Percentiles rank a stretch among this genome's conserved stretches.
Evolutionary conservation across 1,284 basidiomycete species (phyloP).

Genomic region (Coniferiporia weirii): DNA sequence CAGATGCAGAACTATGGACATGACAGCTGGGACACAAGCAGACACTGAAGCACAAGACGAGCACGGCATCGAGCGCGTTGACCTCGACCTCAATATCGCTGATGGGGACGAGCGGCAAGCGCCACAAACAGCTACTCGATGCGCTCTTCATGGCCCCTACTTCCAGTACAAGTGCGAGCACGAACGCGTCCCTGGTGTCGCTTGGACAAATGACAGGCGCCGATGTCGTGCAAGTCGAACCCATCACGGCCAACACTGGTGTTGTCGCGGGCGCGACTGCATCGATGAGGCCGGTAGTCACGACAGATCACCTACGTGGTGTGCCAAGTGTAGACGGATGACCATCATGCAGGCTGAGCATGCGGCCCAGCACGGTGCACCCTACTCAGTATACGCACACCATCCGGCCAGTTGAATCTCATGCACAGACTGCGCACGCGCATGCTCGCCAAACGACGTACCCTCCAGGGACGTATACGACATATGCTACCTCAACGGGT

Average conservation of each 20-base stretch:
- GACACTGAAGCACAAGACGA: constrained; percentile 11
- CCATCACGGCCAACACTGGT: neutral
- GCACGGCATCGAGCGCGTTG: constrained; percentile 8
- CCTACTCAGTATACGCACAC: neutral
- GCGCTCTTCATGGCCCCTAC: constrained; percentile 6
- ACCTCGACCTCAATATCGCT: constrained; percentile 13
- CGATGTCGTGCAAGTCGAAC: neutral
- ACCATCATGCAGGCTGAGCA: constrained; percentile 10
- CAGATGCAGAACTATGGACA: neutral
- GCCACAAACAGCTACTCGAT: constrained; percentile 15
- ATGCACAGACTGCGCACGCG: neutral
- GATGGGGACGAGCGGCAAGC: constrained; percentile 11
- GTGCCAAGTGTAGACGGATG: constrained; percentile 14
- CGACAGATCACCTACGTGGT: neutral
- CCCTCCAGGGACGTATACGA: neutral
- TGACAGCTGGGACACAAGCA: neutral
- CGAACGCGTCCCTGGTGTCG: neutral
- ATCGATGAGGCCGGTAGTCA: neutral
- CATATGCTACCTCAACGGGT: neutral
- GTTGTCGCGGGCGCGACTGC: neutral
- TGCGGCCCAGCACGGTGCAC: constrained; percentile 9
- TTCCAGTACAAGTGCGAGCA: too few species aligned
- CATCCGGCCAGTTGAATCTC: neutral
- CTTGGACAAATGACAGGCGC: neutral
- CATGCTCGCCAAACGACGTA: constrained; percentile 6